A percentile compares a stretch with the other conserved stretches of the same genome.
These are phyloP conservation scores for Aphanocladium album DNA, from an alignment of 2,329 filamentous ascomycete genomes.

Conservation along the genomic window DNA sequence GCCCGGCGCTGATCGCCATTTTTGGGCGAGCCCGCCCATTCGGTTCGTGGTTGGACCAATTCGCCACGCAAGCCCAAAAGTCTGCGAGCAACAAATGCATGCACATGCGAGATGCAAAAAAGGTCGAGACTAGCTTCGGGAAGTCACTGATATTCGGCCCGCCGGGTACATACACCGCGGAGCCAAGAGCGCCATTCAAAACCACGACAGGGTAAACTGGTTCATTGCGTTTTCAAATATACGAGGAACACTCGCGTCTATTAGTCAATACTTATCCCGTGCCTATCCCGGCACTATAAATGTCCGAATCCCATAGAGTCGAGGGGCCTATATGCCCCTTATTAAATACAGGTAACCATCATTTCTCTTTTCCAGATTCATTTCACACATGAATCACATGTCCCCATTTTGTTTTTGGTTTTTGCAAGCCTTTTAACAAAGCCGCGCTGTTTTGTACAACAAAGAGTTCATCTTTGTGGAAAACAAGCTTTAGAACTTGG, in stretches of 20 bases:
- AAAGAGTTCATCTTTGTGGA: too few species aligned
- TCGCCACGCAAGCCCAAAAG: background rate
- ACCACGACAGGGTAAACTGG: too few species aligned
- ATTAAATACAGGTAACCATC: background rate
- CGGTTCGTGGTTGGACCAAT: background rate
- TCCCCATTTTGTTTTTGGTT: background rate
- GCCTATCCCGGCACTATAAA: background rate
- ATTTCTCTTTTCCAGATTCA: background rate
- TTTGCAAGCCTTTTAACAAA: background rate
- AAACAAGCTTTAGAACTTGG: constrained; percentile 69
- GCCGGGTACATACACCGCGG: background rate
- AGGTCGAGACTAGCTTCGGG: too few species aligned
- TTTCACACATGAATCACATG: background rate
- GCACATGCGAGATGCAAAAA: too few species aligned
- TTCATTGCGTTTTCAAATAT: background rate
- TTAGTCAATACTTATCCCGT: background rate
- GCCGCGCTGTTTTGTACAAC: too few species aligned
- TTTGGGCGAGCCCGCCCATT: background rate
- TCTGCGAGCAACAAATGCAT: too few species aligned
- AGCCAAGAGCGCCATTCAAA: background rate
- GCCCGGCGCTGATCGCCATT: too few species aligned
- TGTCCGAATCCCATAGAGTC: background rate
- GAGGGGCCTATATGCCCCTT: background rate
- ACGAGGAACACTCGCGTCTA: background rate
- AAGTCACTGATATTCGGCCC: background rate